phyloP scores from a whole-genome alignment of 306 rosid genomes.

The Glycine tomentella region DNA sequence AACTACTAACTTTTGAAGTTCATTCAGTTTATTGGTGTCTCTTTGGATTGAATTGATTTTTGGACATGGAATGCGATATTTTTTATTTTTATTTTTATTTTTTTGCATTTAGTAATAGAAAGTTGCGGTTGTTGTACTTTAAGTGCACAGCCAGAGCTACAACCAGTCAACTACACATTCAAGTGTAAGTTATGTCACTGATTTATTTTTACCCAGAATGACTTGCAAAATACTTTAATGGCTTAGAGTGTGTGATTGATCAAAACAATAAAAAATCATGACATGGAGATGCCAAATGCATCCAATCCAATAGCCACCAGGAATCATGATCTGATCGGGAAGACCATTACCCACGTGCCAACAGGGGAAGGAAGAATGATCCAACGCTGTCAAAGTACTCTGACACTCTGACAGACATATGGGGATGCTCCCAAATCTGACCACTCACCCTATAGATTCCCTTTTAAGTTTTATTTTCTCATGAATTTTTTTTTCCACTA shows the following conservation, averaged over 20 bases:
- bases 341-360: conserved; percentile 47
- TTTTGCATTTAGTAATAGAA: neutral
- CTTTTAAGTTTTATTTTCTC: neutral
- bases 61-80: no score
- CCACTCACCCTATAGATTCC: conserved; percentile 42
- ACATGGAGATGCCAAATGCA: conserved; percentile 48
- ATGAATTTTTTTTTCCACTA: neutral
- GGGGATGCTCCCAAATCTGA: neutral
- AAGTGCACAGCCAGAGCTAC: neutral
- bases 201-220: no score
- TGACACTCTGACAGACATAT: conserved; percentile 47
- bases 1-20: no score
- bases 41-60: no score
- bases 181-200: no score
- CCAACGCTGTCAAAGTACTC: conserved; percentile 42
- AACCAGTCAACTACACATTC: no score
- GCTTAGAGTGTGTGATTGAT: neutral
- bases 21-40: no score
- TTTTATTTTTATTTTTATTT: no score
- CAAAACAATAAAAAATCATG: no score
- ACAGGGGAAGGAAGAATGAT: conserved; percentile 41
- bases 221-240: no score
- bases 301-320: conserved; percentile 31
- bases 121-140: conserved; percentile 29
- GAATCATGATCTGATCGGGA: conserved; percentile 46